Evolutionary conservation across 2,329 filamentous ascomycete species (phyloP), one percentile per base, ranked within the genome.

Genomic region (Penicillium sp.): DNA sequence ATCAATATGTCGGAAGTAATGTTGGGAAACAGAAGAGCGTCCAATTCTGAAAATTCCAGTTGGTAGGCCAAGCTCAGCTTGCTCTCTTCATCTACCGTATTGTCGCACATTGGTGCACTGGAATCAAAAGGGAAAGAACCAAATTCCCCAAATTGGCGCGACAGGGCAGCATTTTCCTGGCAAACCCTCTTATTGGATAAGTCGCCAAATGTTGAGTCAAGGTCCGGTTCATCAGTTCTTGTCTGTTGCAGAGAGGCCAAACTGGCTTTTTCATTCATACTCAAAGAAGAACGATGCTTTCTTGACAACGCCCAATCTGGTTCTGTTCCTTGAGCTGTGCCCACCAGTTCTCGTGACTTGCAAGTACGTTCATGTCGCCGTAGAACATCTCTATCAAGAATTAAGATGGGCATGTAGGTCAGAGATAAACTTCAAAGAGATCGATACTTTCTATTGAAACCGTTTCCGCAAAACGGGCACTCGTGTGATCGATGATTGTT

Each of bases 321-420:
- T 31, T 33, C 22, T 35, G 19, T 14, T 35, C 24, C 19, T 42
- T 22, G 19, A 42, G 11, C 3, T 19, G 39, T 22, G 9, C 11
- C 39, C 19, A 11, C 39, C 3, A 14, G 39, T 13, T 13, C 39
- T 42, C 56, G 56, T 21, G 47, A 44, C 53, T 57, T 63, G 52
- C 65, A 68, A 33, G 62, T 67, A 49, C 55, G 60, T 47, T 66
- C 60, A 48, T 68, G 65, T 16, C 65, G 63, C 11, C 56, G 65
- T 27, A 62, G 56, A 10, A 61, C 58, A 57, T 68, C 65, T 19
- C 65, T 68, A 44, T 24, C 9, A n/a, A 16, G 2, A 8, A 10
- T 14, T 31, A 44, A 9, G 24, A 43, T 27, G 8, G 10, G 5
- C 6, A 7, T 21, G 13, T 16, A 4, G 35, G 9, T 35, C 11